These are phyloP conservation scores for Candolleomyces aberdarensis DNA, from an alignment of 768 basidiomycete species.

Conservation along the genomic window DNA sequence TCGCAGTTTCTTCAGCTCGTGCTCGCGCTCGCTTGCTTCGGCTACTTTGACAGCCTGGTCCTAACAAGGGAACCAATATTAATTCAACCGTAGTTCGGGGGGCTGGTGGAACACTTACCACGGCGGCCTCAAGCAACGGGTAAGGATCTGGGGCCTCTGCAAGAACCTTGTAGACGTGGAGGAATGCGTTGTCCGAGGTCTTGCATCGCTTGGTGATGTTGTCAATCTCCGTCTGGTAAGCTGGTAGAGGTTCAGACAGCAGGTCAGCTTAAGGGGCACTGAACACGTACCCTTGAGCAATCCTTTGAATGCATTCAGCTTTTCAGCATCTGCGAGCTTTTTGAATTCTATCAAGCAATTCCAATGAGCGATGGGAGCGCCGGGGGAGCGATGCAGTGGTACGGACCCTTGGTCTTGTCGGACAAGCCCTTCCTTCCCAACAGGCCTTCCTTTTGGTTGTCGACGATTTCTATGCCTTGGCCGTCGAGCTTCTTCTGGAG, in stretches of 20 bases:
- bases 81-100: no score
- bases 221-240: conserved; percentile 97
- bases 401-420: conserved; percentile 93
- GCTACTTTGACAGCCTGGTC: conserved; percentile 92
- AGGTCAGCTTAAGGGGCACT: not conserved
- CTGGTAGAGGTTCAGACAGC: conserved; percentile 34
- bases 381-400: not conserved
- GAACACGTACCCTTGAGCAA: conserved; percentile 71
- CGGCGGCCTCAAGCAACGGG: conserved; percentile 90
- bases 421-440: conserved; percentile 91
- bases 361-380: not conserved
- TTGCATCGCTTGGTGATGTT: conserved; percentile 91
- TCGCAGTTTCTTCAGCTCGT: conserved; percentile 66
- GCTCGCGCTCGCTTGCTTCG: conserved; percentile 75
- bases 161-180: conserved; percentile 94
- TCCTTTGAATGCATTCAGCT: conserved; percentile 82
- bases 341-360: conserved; percentile 73
- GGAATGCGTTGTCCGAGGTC: conserved; percentile 89
- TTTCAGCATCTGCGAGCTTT: conserved; percentile 89
- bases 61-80: conserved; percentile 31
- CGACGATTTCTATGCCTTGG: conserved; percentile 93
- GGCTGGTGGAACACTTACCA: conserved; percentile 42
- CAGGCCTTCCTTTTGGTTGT: conserved; percentile 97
- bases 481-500: conserved; percentile 90
- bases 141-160: conserved; percentile 98